These are phyloP conservation scores for Gremmenia infestans DNA, from an alignment of 2,329 filamentous ascomycete species.

Conservation along the genomic window DNA sequence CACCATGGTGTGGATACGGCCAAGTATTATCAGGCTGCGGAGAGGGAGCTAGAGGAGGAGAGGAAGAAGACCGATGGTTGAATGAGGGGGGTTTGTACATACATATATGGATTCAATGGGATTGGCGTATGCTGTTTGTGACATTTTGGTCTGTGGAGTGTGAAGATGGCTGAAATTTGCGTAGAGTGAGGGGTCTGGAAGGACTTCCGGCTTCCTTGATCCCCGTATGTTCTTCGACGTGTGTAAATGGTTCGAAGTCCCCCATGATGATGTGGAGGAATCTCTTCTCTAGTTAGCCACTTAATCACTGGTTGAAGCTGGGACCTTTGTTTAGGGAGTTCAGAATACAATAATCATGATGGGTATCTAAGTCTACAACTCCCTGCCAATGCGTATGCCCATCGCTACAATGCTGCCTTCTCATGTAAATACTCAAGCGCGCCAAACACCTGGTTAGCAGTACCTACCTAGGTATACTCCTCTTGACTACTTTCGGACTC, in stretches of 20 bases:
- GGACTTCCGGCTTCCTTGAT: too few species aligned
- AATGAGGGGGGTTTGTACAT: slow-evolving; percentile 5
- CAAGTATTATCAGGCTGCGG: slow-evolving; percentile 96
- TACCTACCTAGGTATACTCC: neutral
- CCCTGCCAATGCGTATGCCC: neutral
- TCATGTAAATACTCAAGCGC: neutral
- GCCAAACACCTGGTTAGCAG: neutral
- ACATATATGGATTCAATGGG: neutral
- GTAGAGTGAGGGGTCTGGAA: too few species aligned
- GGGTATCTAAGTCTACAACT: neutral
- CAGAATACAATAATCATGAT: neutral
- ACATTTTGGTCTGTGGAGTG: neutral
- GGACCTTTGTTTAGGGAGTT: too few species aligned
- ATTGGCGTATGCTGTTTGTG: slow-evolving; percentile 10
- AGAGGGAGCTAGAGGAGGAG: slow-evolving; percentile 81
- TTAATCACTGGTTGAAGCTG: too few species aligned
- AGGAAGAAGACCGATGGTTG: slow-evolving; percentile 12
- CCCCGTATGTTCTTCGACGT: too few species aligned
- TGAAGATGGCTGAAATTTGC: too few species aligned
- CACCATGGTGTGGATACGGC: slow-evolving; percentile 94
- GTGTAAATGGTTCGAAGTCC: too few species aligned
- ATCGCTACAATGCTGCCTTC: neutral
- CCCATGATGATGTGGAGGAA: too few species aligned
- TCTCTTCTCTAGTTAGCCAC: too few species aligned
- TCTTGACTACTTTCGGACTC: too few species aligned